Conservation (phyloP, 805 yeast species). For the Suhomyces xylopsoci region DNA sequence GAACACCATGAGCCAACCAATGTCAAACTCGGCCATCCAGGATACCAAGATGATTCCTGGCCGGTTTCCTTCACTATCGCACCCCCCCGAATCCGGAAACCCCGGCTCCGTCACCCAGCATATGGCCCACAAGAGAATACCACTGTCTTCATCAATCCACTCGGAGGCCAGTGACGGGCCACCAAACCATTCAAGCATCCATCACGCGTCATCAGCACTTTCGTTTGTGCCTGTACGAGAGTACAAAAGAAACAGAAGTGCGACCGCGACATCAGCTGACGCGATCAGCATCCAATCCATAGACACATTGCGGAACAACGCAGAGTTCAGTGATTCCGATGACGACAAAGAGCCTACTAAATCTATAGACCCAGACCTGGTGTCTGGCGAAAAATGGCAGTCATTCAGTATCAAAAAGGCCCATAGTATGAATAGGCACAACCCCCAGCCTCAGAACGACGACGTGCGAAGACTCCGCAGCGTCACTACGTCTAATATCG, state of each 20-base stretch:
- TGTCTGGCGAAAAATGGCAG: background rate
- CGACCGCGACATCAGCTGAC: conserved; percentile 10
- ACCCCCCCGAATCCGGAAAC: background rate
- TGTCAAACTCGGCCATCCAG: background rate
- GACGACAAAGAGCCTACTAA: background rate
- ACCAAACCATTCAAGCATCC: background rate
- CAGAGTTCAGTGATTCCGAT: background rate
- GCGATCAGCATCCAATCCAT: conserved; percentile 9
- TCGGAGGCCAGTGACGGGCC: background rate
- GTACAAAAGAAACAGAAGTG: conserved; percentile 4
- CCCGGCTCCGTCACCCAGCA: background rate
- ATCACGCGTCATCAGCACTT: background rate
- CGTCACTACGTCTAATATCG: conserved; percentile 6
- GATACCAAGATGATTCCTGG: background rate
- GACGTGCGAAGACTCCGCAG: conserved; percentile 7
- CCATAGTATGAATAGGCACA: background rate
- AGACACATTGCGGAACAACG: conserved; percentile 5
- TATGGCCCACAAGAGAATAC: background rate
- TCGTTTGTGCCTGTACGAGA: background rate
- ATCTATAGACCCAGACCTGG: background rate
- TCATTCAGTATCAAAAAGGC: background rate
- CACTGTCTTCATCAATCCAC: background rate
- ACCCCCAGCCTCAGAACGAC: background rate
- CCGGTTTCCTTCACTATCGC: background rate
- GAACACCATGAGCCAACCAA: background rate